phyloP scores from a whole-genome alignment of 306 rosid genomes.

The Cucurbita ficifolia region DNA sequence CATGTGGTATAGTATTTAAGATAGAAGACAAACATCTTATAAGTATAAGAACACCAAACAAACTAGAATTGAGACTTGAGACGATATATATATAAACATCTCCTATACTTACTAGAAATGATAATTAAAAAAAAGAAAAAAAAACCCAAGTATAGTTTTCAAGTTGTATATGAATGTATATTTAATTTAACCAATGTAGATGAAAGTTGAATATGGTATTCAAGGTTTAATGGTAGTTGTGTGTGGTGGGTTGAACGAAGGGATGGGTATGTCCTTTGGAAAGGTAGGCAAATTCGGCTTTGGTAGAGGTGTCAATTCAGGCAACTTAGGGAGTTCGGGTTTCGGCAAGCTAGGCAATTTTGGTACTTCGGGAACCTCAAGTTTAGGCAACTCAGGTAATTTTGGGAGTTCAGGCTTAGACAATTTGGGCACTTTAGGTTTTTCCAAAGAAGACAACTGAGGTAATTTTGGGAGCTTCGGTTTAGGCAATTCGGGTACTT shows the following conservation, averaged over 20 bases:
- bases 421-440: neutral
- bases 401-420: neutral
- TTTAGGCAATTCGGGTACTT: no score
- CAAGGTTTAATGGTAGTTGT: neutral
- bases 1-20: no score
- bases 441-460: no score
- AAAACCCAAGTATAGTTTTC: no score
- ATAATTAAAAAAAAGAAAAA: no score
- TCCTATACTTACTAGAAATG: no score
- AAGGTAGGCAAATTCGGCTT: neutral
- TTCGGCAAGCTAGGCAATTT: neutral
- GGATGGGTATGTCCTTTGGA: neutral
- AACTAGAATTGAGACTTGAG: no score
- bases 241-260: neutral
- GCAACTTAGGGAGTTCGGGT: neutral
- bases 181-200: neutral
- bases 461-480: no score
- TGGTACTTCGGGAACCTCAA: neutral
- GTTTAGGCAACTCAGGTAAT: neutral
- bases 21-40: no score
- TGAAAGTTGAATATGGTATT: neutral
- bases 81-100: no score
- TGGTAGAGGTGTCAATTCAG: neutral
- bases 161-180: neutral
- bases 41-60: no score